Percentiles rank a stretch among this genome's conserved stretches.
Evolutionary conservation across 2,329 filamentous ascomycete genomes (phyloP).

Genomic region (Pseudogymnoascus sp.): DNA sequence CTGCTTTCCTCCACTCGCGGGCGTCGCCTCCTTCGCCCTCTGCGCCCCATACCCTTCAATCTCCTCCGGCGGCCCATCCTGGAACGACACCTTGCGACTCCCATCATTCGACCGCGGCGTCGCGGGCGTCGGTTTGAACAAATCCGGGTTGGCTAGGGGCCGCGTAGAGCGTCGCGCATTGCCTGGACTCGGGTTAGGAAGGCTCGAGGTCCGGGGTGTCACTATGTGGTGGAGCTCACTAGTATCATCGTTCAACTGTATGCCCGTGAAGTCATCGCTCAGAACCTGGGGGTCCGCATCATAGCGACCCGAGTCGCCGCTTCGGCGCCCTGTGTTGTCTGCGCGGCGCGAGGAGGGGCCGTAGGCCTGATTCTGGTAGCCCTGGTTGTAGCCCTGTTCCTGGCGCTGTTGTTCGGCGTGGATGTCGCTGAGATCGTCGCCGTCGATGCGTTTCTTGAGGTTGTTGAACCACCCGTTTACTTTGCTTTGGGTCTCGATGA

Average conservation of each 20-base stretch:
- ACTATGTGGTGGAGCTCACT: slow-evolving; percentile 40
- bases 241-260: slow-evolving; percentile 57
- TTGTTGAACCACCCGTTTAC: slow-evolving; percentile 90
- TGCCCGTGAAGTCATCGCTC: slow-evolving; percentile 76
- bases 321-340: slow-evolving; percentile 58
- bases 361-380: slow-evolving; percentile 30
- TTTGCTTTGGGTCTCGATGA: slow-evolving; percentile 84
- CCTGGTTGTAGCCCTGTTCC: slow-evolving; percentile 30
- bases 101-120: slow-evolving; percentile 36
- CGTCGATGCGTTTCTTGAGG: slow-evolving; percentile 88
- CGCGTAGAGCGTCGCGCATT: slow-evolving; percentile 51
- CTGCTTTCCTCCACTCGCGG: slow-evolving; percentile 49
- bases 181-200: slow-evolving; percentile 32
- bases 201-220: slow-evolving; percentile 37
- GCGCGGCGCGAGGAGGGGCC: slow-evolving; percentile 41
- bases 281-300: slow-evolving; percentile 90
- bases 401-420: slow-evolving; percentile 56
- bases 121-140: slow-evolving; percentile 62
- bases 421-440: slow-evolving; percentile 49
- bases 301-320: slow-evolving; percentile 83
- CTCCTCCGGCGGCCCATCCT: slow-evolving; percentile 57
- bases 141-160: slow-evolving; percentile 64
- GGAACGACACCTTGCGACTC: slow-evolving; percentile 43
- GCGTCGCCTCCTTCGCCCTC: slow-evolving; percentile 41
- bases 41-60: slow-evolving; percentile 67